Evolutionary conservation across 148 eudicot genomes (phyloP).

Genomic region (Linanthus parryae): DNA sequence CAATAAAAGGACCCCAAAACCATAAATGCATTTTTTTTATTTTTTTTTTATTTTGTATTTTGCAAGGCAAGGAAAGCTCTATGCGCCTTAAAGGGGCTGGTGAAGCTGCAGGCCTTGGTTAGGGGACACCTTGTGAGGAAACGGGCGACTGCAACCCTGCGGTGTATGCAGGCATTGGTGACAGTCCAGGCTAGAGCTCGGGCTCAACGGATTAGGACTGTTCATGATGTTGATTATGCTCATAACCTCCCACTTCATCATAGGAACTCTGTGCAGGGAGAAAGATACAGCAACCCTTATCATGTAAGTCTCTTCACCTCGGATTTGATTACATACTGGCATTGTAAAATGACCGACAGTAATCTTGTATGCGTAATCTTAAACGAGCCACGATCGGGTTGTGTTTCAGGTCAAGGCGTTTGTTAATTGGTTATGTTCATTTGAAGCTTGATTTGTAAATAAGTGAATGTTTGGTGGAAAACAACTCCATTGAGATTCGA

Average conservation of each 20-base stretch:
- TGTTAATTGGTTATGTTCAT: no score
- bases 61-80: conserved; percentile 79
- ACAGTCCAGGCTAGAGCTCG: conserved; percentile 73
- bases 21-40: no score
- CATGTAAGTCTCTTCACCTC: conserved; percentile 29
- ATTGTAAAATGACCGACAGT: no score
- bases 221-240: conserved; percentile 33
- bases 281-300: conserved; percentile 31
- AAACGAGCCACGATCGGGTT: no score
- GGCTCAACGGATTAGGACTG: conserved; percentile 52
- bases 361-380: no score
- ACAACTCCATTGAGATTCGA: no score
- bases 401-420: no score
- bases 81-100: conserved; percentile 71
- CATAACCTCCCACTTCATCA: conserved; percentile 33
- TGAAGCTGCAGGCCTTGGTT: conserved; percentile 83
- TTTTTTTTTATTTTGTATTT: no score
- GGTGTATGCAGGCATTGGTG: conserved; percentile 80
- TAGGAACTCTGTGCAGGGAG: conserved; percentile 31
- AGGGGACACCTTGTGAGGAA: conserved; percentile 84
- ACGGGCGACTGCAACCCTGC: conserved; percentile 70
- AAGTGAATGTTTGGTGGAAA: no score
- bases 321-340: no score
- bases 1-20: no score
- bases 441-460: no score